Percentiles rank a stretch among this genome's conserved stretches.
Conservation (phyloP, 208 protist genomes). For the Leishmania aethiopica region DNA sequence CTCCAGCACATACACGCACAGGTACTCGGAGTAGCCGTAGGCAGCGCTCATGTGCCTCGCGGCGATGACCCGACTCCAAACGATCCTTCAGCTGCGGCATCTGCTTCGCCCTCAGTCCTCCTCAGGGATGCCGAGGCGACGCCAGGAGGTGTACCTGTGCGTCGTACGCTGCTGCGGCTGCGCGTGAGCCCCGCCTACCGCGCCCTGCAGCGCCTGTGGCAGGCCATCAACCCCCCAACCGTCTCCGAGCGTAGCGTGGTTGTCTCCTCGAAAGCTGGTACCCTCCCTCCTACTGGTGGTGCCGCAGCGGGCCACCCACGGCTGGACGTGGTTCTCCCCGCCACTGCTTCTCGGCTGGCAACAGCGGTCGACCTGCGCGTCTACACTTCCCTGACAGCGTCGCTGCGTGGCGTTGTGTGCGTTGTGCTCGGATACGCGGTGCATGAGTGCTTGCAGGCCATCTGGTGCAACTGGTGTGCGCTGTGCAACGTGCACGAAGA, state of each 20-base stretch:
- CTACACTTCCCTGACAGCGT: conserved; percentile 12
- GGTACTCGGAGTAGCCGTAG: background rate
- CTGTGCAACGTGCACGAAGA: background rate
- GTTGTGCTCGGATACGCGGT: conserved; percentile 22
- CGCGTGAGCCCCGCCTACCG: conserved; percentile 10
- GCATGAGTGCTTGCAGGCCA: conserved; percentile 6
- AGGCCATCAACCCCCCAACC: background rate
- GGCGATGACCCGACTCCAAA: background rate
- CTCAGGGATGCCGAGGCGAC: background rate
- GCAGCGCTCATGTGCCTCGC: background rate
- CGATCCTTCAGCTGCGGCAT: background rate
- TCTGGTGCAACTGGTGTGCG: conserved; percentile 2
- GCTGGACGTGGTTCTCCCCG: conserved; percentile 21
- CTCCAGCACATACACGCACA: conserved; percentile 13
- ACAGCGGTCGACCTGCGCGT: conserved; percentile 11
- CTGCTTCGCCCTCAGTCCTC: background rate
- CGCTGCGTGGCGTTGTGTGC: conserved; percentile 23
- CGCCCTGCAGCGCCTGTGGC: conserved; percentile 29
- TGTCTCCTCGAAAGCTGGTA: background rate
- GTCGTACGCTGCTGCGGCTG: conserved; percentile 19
- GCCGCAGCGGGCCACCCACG: background rate
- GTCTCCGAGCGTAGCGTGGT: background rate
- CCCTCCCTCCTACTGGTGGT: background rate
- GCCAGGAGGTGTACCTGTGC: background rate
- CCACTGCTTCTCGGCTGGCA: background rate